Evolutionary conservation across 2,329 filamentous ascomycete species (phyloP).

Genomic region (Neopestalotiopsis clavispora): DNA sequence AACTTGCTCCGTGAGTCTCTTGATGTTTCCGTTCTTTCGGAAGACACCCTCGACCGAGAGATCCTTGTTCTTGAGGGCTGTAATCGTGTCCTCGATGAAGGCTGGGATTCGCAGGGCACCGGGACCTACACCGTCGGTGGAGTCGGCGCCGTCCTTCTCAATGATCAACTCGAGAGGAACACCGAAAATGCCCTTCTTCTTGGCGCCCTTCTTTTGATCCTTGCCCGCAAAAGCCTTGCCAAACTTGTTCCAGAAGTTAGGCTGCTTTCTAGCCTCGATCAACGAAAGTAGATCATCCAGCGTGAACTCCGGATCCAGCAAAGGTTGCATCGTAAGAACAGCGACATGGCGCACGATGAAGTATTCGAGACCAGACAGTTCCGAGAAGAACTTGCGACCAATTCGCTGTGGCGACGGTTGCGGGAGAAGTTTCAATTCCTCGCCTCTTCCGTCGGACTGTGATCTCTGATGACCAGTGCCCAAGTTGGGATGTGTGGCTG

Average conservation of each 20-base stretch:
- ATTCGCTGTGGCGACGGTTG: conserved; percentile 60
- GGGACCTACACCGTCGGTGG: conserved; percentile 94
- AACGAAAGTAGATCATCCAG: conserved; percentile 90
- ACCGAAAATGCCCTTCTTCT: conserved; percentile 94
- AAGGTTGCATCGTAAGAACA: conserved; percentile 91
- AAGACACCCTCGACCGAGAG: conserved; percentile 98
- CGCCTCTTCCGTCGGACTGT: conserved; percentile 59
- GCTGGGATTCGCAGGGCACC: conserved; percentile 88
- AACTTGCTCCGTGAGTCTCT: conserved; percentile 84
- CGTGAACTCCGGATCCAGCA: conserved; percentile 89
- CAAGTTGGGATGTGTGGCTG: conserved; percentile 65
- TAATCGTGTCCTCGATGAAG: conserved; percentile 93
- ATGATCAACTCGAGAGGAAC: conserved; percentile 87
- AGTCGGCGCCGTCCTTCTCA: conserved; percentile 93
- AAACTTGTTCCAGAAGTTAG: conserved; percentile 98
- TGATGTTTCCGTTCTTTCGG: conserved; percentile 98
- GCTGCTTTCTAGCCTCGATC: conserved; percentile 86
- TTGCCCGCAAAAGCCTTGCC: conserved; percentile 90
- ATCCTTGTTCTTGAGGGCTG: conserved; percentile 97
- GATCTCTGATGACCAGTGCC: conserved; percentile 70
- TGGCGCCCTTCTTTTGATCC: conserved; percentile 75
- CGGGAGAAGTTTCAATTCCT: conserved; percentile 51
- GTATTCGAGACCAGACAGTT: conserved; percentile 92
- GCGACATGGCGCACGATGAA: conserved; percentile 97
- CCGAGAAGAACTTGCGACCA: conserved; percentile 89